Evolutionary conservation across 495 filamentous ascomycete genomes (phyloP).

Genomic region (Trichoderma asperelloides): DNA sequence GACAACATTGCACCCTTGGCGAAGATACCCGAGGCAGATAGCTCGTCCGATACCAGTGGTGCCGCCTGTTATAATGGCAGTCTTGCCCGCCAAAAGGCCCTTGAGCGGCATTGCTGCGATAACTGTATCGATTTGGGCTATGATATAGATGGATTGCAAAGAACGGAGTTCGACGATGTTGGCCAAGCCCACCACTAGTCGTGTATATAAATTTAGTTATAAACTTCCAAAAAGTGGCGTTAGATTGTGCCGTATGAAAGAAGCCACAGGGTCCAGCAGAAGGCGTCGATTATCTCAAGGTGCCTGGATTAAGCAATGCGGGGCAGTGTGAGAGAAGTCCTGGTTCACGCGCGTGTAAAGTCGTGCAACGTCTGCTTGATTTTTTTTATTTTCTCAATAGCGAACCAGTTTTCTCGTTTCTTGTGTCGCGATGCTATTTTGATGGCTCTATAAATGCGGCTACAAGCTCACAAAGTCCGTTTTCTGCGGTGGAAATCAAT

Average conservation of each 20-base stretch:
- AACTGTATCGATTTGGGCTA: not conserved
- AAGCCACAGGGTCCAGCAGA: too few relatives aligned
- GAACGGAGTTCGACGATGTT: not conserved
- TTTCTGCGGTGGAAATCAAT: not conserved
- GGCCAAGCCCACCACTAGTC: not conserved
- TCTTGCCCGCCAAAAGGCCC: constrained; percentile 56
- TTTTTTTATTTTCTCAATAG: too few relatives aligned
- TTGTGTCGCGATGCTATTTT: not conserved
- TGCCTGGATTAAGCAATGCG: not conserved
- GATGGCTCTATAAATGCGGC: not conserved
- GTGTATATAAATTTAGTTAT: too few relatives aligned
- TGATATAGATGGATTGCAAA: not conserved
- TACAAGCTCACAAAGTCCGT: not conserved
- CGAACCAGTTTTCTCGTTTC: not conserved
- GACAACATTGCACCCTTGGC: constrained; percentile 58
- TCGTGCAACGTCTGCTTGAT: not conserved
- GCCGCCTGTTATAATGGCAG: constrained; percentile 67
- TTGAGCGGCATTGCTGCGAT: constrained; percentile 27
- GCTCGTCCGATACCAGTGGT: constrained; percentile 71
- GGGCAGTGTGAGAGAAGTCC: not conserved
- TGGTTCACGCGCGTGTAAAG: too few relatives aligned
- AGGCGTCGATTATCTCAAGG: too few relatives aligned
- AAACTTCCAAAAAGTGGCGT: too few relatives aligned
- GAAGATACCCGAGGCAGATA: constrained; percentile 61
- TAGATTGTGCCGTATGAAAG: too few relatives aligned